phyloP scores from a whole-genome alignment of 176 grass and related monocot species.

The Calamus simplicifolius region DNA sequence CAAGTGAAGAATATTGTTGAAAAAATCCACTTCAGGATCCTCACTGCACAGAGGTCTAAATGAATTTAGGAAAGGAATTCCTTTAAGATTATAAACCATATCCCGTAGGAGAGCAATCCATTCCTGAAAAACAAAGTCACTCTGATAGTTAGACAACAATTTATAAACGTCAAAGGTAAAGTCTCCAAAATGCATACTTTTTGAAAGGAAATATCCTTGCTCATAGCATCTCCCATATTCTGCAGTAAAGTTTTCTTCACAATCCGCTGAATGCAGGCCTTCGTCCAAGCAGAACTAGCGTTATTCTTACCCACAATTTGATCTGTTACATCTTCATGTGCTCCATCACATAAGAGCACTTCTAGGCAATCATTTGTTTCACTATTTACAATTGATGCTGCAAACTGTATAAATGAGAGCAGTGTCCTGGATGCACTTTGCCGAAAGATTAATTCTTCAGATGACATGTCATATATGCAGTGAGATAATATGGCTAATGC shows the following conservation, averaged over 20 bases:
- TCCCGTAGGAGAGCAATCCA: conserved; percentile 81
- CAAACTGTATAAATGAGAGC: conserved; percentile 60
- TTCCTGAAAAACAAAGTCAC: conserved; percentile 46
- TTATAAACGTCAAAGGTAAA: conserved; percentile 6
- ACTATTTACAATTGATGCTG: conserved; percentile 46
- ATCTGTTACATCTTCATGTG: neutral
- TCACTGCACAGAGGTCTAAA: conserved; percentile 67
- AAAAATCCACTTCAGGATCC: conserved; percentile 89
- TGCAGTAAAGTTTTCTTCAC: conserved; percentile 67
- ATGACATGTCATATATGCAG: conserved; percentile 86
- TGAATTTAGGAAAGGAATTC: conserved; percentile 56
- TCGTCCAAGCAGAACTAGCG: conserved; percentile 37
- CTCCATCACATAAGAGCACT: conserved; percentile 2
- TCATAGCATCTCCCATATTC: conserved; percentile 76
- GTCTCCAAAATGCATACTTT: conserved; percentile 39
- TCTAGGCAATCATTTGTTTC: conserved; percentile 19
- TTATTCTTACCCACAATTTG: conserved; percentile 7
- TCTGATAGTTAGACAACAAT: conserved; percentile 7
- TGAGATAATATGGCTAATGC: conserved; percentile 65
- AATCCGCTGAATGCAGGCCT: conserved; percentile 47
- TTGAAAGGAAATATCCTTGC: conserved; percentile 68
- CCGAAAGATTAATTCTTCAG: conserved; percentile 78
- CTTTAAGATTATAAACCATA: conserved; percentile 65
- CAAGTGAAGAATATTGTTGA: conserved; percentile 86
- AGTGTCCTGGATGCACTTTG: conserved; percentile 89